Evolutionary conservation across 225 moss, liverwort and hornwort genomes (phyloP), one percentile per base, ranked within the genome.

Genomic region (Climacium dendroides): DNA sequence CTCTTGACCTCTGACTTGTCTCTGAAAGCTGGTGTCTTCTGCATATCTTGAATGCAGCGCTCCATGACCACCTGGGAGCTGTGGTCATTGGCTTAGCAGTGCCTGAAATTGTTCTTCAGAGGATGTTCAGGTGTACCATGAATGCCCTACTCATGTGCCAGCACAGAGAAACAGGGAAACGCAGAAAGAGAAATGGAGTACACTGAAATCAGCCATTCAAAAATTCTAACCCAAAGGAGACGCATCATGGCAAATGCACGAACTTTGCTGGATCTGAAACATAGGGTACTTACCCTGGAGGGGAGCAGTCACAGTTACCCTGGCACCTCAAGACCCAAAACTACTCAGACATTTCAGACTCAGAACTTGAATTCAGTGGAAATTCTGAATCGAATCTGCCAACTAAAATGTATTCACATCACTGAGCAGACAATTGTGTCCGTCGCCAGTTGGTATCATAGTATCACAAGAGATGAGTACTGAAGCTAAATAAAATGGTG

Each of bases 381-480:
- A 79, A 67, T 63, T 76, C 57, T 23, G 81, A 85, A 84, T 63
- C 71, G 85, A 78, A 82, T 83, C 82, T 88, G 88, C 89, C 89
- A 88, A 86, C 76, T 86, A 54, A 55, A 88, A 90, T 88, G 84
- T 90, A 86, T 86, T 88, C 90, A 90, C 91, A 90, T 88, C 83
- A 86, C 89, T 83, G 85, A 74, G 86, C 91, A 88, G 90, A 88
- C 85, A 86, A 83, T 83, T 50, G 82, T 76, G 81, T 81, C 81
- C 76, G 83, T 64, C 78, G 70, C 86, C 91, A 78, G 86, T 69
- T 88, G 85, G 83, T 53, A 91, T 35, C 78, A 9, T 65, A 52
- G 85, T 83, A 86, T 89, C 87, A 87, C 79, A 89, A 82, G 67
- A 82, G 79, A 84, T 39, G 64, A 86, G 58, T 64, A 83, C 55